Percentiles rank a stretch among this genome's conserved stretches.
Conservation (phyloP, 2,329 filamentous ascomycete species). For the Aureobasidium sp. region DNA sequence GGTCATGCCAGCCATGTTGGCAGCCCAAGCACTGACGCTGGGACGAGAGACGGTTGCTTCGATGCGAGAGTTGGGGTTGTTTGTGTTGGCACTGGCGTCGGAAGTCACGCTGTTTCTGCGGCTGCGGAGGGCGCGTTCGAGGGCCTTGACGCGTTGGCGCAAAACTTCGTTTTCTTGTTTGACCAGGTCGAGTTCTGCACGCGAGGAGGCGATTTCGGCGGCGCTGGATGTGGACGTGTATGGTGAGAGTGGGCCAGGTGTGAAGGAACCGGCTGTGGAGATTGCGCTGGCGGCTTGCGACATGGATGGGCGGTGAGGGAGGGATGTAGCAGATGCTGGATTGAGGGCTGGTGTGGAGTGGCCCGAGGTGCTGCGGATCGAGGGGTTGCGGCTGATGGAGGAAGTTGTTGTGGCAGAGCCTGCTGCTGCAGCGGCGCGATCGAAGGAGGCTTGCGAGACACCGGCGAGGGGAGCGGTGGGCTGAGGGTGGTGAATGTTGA, state of each 20-base stretch:
- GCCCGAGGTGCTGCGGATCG: constrained; percentile 25
- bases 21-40: constrained; percentile 22
- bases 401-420: constrained; percentile 12
- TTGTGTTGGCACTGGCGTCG: background rate
- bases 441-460: constrained; percentile 28
- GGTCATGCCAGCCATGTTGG: constrained; percentile 11
- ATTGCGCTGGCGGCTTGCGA: constrained; percentile 20
- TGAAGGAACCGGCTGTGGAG: constrained; percentile 22
- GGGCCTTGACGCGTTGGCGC: constrained; percentile 39
- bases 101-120: constrained; percentile 20
- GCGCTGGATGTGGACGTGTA: constrained; percentile 22
- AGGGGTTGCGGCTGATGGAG: constrained; percentile 26
- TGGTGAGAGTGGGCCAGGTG: constrained; percentile 17
- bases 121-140: constrained; percentile 35
- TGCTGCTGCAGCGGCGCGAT: constrained; percentile 27
- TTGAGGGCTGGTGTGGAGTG: constrained; percentile 26
- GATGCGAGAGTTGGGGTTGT: background rate
- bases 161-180: constrained; percentile 43
- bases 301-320: constrained; percentile 27
- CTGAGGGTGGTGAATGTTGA: constrained; percentile 19
- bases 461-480: constrained; percentile 18
- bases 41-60: background rate
- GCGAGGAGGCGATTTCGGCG: constrained; percentile 36
- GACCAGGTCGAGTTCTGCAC: constrained; percentile 40
- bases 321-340: constrained; percentile 17